These are phyloP conservation scores for Quillaja saponaria DNA, from an alignment of 306 rosid genomes.

Conservation along the genomic window DNA sequence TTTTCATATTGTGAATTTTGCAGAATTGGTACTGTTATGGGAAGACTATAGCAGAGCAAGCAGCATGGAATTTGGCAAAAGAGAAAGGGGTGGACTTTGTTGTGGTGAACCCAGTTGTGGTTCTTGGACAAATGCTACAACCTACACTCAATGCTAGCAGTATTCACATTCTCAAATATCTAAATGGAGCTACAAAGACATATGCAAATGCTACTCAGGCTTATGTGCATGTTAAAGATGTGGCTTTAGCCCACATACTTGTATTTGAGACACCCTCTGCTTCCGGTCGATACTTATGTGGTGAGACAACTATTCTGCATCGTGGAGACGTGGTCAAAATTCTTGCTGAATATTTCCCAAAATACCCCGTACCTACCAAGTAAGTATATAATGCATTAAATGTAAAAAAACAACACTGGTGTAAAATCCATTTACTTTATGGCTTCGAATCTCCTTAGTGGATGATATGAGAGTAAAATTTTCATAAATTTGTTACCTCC, in stretches of 20 bases:
- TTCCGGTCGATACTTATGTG: slow-evolving; percentile 50
- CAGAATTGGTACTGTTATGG: slow-evolving; percentile 49
- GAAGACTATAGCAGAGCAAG: slow-evolving; percentile 57
- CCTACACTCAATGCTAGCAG: slow-evolving; percentile 51
- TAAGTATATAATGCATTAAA: too few relatives aligned
- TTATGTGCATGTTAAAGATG: slow-evolving; percentile 58
- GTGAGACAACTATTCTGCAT: slow-evolving; percentile 47
- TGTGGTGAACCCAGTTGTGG: slow-evolving; percentile 55
- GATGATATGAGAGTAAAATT: too few relatives aligned
- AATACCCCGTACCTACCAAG: slow-evolving; percentile 52
- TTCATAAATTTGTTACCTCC: too few relatives aligned
- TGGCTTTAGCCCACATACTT: slow-evolving; percentile 50
- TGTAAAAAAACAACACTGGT: too few relatives aligned
- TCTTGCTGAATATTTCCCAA: slow-evolving; percentile 43
- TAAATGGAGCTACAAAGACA: slow-evolving; percentile 54
- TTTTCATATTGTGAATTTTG: too few relatives aligned
- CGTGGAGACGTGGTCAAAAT: slow-evolving; percentile 56
- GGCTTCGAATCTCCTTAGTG: too few relatives aligned
- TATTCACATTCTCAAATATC: slow-evolving; percentile 47
- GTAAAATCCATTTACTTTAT: too few relatives aligned
- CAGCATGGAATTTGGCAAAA: slow-evolving; percentile 45
- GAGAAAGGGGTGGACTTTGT: slow-evolving; percentile 49
- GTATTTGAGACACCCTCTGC: slow-evolving; percentile 50
- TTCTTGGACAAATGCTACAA: slow-evolving; percentile 50
- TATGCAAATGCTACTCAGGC: slow-evolving; percentile 52